These are phyloP conservation scores for Fusarium sp. DNA, from an alignment of 2,329 filamentous ascomycete species.

Conservation along the genomic window DNA sequence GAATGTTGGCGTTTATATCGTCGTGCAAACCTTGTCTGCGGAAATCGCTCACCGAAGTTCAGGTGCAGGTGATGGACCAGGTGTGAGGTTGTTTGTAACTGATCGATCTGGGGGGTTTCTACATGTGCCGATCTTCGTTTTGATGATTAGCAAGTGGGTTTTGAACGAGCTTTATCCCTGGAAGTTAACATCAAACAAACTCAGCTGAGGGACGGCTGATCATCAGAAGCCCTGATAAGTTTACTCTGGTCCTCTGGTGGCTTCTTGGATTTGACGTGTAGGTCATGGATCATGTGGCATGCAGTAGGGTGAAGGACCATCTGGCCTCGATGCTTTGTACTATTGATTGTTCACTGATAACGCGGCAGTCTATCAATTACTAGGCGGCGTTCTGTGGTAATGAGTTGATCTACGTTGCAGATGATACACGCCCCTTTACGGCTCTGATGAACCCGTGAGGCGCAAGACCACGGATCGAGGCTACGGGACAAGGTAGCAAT, in stretches of 20 bases:
- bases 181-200: neutral
- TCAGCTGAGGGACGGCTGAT: neutral
- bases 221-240: neutral
- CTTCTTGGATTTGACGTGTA: neutral
- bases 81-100: neutral
- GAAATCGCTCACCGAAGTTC: neutral
- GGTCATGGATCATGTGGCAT: neutral
- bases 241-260: neutral
- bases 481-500: neutral
- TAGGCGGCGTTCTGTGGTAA: neutral
- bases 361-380: neutral
- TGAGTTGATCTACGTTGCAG: neutral
- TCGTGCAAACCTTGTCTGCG: neutral
- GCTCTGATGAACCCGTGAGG: neutral
- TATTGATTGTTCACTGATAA: neutral
- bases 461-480: neutral
- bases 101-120: neutral
- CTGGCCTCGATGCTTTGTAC: neutral
- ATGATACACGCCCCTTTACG: neutral
- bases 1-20: slow-evolving; percentile 1
- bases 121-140: neutral
- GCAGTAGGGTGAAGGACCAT: neutral
- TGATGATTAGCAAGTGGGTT: neutral
- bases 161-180: neutral
- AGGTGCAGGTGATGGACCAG: neutral